Evolutionary conservation across 177 flowering plant genomes (phyloP), one percentile per base, ranked within the genome.

Genomic region (Tripterygium wilfordii): DNA sequence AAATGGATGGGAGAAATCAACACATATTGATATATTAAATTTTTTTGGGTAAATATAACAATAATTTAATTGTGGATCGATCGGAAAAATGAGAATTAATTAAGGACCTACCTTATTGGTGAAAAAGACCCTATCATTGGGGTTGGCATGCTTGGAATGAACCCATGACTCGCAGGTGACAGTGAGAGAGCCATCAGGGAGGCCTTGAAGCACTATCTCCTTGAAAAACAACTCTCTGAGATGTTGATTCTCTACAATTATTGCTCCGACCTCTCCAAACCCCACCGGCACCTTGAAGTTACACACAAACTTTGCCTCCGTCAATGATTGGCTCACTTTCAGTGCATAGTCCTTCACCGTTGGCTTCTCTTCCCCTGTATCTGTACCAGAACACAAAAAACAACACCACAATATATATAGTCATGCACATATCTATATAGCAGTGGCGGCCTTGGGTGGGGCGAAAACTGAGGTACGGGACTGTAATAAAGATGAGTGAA

Each of bases 121-220:
- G 38, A 50, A 50, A 45, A 39, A 50, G 19, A 50, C 20, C 13
- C 54, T 37, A 10, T 50, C 20, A 3, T 17, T 37, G 3, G 32
- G 13, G 26, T 37, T 15, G 35, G 26, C 35, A 13, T 37, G 9
- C 6, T 16, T 38, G 35, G 54, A 19, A 23, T 50, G 35, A 19
- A 36, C 54, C 54, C 45, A 50, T 6, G 44, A 20, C 1, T 40
- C n/a, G 26, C 44, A 40, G 1, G 5, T 1, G 9, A 40, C 27
- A 40, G 5, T 40, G 5, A 20, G 8, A 14, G 44, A 26, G n/a
- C 44, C 26, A 40, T 8, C 10, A 40, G 44, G 44, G 24, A 40
- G 22, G 4, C 44, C 44, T 20, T 40, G 13, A 40, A 40, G 25
- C 3, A 40, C 44, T 20, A 40, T 40, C 14, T 21, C 26, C 26